Conservation (phyloP, 177 flowering plant species). For the Vitis hybrid region DNA sequence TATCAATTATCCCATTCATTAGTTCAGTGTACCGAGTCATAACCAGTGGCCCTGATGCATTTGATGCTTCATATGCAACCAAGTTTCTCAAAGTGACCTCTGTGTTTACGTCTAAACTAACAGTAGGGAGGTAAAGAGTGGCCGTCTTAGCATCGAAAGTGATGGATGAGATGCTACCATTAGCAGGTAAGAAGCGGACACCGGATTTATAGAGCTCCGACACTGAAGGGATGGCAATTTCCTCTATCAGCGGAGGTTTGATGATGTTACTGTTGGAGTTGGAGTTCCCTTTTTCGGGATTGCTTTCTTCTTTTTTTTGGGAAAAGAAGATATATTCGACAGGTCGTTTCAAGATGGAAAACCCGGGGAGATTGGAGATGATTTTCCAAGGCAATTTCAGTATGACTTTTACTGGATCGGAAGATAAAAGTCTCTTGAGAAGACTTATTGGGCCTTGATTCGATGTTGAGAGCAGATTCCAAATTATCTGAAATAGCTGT, state of each 20-base stretch:
- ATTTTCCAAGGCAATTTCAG: slow-evolving; percentile 22
- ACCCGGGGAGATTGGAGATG: slow-evolving; percentile 20
- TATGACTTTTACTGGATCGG: slow-evolving; percentile 10
- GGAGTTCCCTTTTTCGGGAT: slow-evolving; percentile 3
- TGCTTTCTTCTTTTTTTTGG: slow-evolving; percentile 5
- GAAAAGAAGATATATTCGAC: background rate
- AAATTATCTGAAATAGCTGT: background rate
- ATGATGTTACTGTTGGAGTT: background rate
- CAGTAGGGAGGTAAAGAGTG: slow-evolving; percentile 36
- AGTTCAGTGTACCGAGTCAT: slow-evolving; percentile 44
- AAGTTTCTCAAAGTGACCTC: slow-evolving; percentile 42
- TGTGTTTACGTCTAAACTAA: slow-evolving; percentile 30
- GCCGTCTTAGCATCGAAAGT: slow-evolving; percentile 26
- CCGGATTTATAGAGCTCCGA: slow-evolving; percentile 31
- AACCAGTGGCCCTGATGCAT: slow-evolving; percentile 33
- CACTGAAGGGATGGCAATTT: slow-evolving; percentile 44
- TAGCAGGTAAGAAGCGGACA: slow-evolving; percentile 21
- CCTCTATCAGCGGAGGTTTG: slow-evolving; percentile 41
- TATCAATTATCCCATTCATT: slow-evolving; percentile 48
- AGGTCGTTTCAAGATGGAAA: background rate
- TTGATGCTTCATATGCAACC: slow-evolving; percentile 43
- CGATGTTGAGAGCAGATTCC: slow-evolving; percentile 9
- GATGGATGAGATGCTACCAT: slow-evolving; percentile 25
- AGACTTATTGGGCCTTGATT: background rate
- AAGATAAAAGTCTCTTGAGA: background rate